Conservation (phyloP, 345 rosid species). For the Pelargonium nanum region DNA sequence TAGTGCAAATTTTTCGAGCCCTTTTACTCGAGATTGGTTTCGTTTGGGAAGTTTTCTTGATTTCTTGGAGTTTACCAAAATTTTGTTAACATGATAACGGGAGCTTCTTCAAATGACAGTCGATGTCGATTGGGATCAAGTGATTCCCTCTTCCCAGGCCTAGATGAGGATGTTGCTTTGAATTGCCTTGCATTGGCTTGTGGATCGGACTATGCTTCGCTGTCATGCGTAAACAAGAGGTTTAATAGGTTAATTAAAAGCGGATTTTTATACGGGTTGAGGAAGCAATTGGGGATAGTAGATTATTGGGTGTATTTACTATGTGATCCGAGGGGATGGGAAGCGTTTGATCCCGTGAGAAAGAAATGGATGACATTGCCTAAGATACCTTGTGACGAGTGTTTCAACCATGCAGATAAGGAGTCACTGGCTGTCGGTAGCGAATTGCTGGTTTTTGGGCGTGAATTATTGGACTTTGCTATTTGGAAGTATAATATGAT, state of each 20-base stretch:
- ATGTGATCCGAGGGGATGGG: conserved; percentile 78
- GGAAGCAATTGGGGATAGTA: conserved; percentile 38
- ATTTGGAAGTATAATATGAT: conserved; percentile 69
- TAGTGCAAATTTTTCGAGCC: conserved; percentile 8
- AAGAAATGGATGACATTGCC: conserved; percentile 69
- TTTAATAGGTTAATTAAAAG: conserved; percentile 36
- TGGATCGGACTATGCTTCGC: conserved; percentile 47
- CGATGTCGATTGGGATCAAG: conserved; percentile 36
- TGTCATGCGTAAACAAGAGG: conserved; percentile 49
- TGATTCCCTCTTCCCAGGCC: conserved; percentile 72
- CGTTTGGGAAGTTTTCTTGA: conserved; percentile 16
- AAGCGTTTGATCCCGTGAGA: conserved; percentile 48
- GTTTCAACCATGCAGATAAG: conserved; percentile 69
- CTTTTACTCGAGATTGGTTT: conserved; percentile 13
- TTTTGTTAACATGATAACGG: conserved; percentile 22
- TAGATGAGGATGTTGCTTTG: conserved; percentile 63
- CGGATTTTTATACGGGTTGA: conserved; percentile 44
- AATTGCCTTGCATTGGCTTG: conserved; percentile 53
- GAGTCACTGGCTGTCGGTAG: conserved; percentile 71
- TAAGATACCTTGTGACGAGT: conserved; percentile 74
- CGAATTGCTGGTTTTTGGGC: conserved; percentile 68
- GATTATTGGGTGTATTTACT: conserved; percentile 68
- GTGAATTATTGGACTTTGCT: conserved; percentile 55
- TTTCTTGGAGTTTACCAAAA: conserved; percentile 14
- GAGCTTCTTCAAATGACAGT: conserved; percentile 25